Percentiles rank a stretch among this genome's conserved stretches.
Conservation (phyloP, 2,329 filamentous ascomycete genomes). For the Simplicillium sp. region DNA sequence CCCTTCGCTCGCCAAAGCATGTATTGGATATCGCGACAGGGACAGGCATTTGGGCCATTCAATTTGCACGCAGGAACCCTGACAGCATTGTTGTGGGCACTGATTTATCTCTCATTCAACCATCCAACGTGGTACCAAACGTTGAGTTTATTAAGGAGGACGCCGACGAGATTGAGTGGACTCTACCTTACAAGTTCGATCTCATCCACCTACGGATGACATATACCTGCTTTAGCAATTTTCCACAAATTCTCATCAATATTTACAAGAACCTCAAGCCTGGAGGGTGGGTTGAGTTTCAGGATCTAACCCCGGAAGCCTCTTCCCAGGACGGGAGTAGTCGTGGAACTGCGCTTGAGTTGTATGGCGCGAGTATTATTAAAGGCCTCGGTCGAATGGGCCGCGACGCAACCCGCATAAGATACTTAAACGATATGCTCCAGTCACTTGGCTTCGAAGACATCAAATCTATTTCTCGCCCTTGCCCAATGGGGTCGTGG, state of each 20-base stretch:
- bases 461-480: conserved; percentile 1
- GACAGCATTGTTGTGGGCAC: conserved; percentile 31
- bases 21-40: conserved; percentile 52
- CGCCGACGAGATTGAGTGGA: conserved; percentile 47
- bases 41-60: conserved; percentile 52
- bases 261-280: conserved; percentile 5
- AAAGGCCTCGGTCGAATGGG: too few relatives aligned
- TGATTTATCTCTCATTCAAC: conserved; percentile 49
- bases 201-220: conserved; percentile 24
- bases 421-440: not conserved
- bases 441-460: conserved; percentile 3
- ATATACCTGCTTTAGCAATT: conserved; percentile 16
- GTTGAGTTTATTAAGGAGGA: conserved; percentile 59
- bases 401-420: too few relatives aligned
- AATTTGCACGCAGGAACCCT: conserved; percentile 40
- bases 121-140: conserved; percentile 43
- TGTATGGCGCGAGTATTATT: too few relatives aligned
- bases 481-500: conserved; percentile 6
- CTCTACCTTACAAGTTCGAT: conserved; percentile 27
- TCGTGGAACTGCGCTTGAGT: not conserved
- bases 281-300: conserved; percentile 6
- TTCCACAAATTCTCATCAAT: conserved; percentile 6
- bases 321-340: conserved; percentile 1
- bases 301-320: not conserved
- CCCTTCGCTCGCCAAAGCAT: conserved; percentile 22